Evolutionary conservation across 805 yeast species (phyloP).

Genomic region (Vanderwaltozyma tropicalis): DNA sequence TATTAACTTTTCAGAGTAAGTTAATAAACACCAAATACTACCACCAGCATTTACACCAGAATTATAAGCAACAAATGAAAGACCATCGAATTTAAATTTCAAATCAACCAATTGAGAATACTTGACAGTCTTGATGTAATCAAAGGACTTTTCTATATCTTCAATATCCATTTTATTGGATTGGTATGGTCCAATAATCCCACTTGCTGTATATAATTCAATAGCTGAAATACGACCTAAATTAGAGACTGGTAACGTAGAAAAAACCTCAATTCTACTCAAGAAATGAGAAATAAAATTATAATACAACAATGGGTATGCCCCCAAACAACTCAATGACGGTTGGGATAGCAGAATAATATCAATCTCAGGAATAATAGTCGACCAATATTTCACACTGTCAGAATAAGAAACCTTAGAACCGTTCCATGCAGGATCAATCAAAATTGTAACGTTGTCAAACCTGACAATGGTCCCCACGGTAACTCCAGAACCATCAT

Average conservation of each 20-base stretch:
- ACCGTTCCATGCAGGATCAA: conserved; percentile 75
- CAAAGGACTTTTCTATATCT: conserved; percentile 76
- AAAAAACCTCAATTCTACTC: conserved; percentile 61
- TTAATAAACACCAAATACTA: conserved; percentile 70
- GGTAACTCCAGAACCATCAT: conserved; percentile 20
- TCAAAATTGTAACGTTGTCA: conserved; percentile 46
- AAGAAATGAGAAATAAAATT: conserved; percentile 45
- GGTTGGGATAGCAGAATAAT: conserved; percentile 79
- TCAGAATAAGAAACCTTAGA: conserved; percentile 28
- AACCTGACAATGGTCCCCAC: conserved; percentile 45
- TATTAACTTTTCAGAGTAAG: conserved; percentile 67
- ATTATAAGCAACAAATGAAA: conserved; percentile 68
- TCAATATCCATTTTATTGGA: conserved; percentile 49
- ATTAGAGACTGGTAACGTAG: conserved; percentile 84
- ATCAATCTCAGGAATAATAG: conserved; percentile 42
- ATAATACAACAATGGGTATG: conserved; percentile 55
- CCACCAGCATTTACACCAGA: conserved; percentile 95
- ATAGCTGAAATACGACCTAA: conserved; percentile 77
- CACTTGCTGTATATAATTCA: conserved; percentile 67
- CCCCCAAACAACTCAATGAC: conserved; percentile 68
- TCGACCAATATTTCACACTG: conserved; percentile 30
- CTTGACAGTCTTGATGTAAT: conserved; percentile 56
- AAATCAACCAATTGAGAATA: conserved; percentile 66
- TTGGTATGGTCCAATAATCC: conserved; percentile 63
- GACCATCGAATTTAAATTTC: conserved; percentile 48